Evolutionary conservation across 768 basidiomycete genomes (phyloP), one percentile per base, ranked within the genome.

Genomic region (Cystobasidium ongulense): DNA sequence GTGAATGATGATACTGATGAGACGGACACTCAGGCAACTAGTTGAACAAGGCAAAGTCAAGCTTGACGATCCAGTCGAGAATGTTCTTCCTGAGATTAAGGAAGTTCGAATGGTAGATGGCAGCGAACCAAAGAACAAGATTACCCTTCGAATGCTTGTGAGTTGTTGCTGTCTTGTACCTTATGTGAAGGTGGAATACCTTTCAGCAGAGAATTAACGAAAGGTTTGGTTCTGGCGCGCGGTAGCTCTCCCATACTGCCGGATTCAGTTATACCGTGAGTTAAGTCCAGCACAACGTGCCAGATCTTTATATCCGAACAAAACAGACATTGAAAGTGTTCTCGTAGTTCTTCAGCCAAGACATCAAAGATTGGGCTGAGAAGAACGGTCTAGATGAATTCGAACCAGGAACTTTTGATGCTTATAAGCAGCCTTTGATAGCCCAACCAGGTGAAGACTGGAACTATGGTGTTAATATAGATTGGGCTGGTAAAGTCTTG

Each of bases 231-330:
- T n/a, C n/a, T n/a, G n/a, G n/a, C n/a, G n/a, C n/a, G n/a, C n/a
- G n/a, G n/a, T 33, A 67, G 65, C 72, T 75, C n/a, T 39, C 74
- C 13, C 74, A 75, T 36, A 75, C 74, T 27, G 72, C 74, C 23
- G 74, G 74, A 21, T 75, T 59, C 53, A 64, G 72, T 27, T 75
- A 75, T 46, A 35, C 74, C 36, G 41, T 68, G 41, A 68, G 66
- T 64, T 15, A 5, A 8, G 17, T 38, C 63, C 11, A 25, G 21
- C 8, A 41, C 39, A 8, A 41, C n/a, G 15, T 50, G 46, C 46
- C 46, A 15, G 46, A 25, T n/a, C 23, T 25, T 33, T 25, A 57
- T 33, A 57, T 7, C n/a, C 54, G 54, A 57, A 23, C 10, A 8
- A 10, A 17, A 35, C 63, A 35, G 7, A n/a, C 63, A 33, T 39